A percentile compares a stretch with the other conserved stretches of the same genome.
These are phyloP conservation scores for Aspergillus sp. DNA, from an alignment of 2,329 filamentous ascomycete species.

Conservation along the genomic window DNA sequence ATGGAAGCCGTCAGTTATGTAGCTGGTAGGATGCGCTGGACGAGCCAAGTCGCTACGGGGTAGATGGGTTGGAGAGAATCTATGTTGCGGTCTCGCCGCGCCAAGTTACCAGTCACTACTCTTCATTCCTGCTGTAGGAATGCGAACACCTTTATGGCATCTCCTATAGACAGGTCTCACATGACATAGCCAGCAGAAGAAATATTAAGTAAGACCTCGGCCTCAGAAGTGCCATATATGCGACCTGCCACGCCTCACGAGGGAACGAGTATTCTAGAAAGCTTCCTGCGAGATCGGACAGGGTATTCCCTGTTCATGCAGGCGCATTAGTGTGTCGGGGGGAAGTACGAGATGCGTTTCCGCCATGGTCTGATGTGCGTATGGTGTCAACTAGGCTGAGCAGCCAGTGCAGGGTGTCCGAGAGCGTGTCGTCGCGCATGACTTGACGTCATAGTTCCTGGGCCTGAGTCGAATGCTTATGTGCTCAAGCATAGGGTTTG, in stretches of 20 bases:
- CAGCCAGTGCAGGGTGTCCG: neutral
- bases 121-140: too few species aligned
- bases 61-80: too few species aligned
- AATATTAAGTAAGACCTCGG: neutral
- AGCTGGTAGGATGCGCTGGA: neutral
- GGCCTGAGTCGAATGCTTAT: neutral
- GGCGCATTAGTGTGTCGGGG: constrained; percentile 34
- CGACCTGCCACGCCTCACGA: neutral
- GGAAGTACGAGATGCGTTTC: constrained; percentile 29
- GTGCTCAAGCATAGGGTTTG: too few species aligned
- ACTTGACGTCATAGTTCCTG: neutral
- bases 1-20: constrained; percentile 27
- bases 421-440: neutral
- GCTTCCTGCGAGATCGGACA: constrained; percentile 9
- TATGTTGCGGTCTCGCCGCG: too few species aligned
- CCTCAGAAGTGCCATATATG: neutral
- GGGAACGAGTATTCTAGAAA: constrained; percentile 14
- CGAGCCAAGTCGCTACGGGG: too few species aligned
- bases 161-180: too few species aligned
- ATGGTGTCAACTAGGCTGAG: constrained; percentile 31
- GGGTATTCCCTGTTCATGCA: constrained; percentile 17
- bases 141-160: too few species aligned
- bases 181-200: too few species aligned
- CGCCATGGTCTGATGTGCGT: constrained; percentile 16
- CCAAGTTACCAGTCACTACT: too few species aligned